These are phyloP conservation scores for Inonotus obliquus DNA, from an alignment of 1,284 basidiomycete species.

Conservation along the genomic window DNA sequence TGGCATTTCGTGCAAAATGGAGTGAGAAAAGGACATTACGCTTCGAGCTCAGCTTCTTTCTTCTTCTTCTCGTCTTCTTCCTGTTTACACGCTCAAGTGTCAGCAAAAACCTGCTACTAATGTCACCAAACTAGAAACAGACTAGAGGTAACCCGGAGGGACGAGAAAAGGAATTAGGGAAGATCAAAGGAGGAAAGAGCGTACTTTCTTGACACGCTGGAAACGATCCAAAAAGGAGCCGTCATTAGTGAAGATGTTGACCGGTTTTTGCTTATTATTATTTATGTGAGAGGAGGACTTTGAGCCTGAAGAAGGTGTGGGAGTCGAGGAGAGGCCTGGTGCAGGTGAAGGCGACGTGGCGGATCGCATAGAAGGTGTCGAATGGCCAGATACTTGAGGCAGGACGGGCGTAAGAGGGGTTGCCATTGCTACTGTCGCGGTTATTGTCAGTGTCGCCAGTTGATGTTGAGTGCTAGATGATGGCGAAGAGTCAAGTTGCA, in stretches of 20 bases:
- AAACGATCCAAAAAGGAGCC: constrained; percentile 57
- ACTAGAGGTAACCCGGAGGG: not conserved
- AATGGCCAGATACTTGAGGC: not conserved
- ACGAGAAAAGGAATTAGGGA: too few species aligned
- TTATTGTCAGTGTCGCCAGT: not conserved
- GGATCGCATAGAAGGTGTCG: not conserved
- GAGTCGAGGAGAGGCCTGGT: not conserved
- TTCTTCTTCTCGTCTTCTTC: constrained; percentile 57
- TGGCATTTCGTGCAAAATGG: not conserved
- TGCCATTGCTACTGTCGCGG: not conserved
- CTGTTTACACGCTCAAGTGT: constrained; percentile 28
- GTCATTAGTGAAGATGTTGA: constrained; percentile 55
- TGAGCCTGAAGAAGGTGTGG: constrained; percentile 5
- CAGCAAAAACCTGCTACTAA: not conserved
- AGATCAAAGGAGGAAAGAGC: not conserved
- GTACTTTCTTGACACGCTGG: constrained; percentile 46
- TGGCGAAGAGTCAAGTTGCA: not conserved
- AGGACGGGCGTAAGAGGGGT: not conserved
- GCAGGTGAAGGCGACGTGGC: constrained; percentile 1
- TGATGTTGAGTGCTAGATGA: not conserved
- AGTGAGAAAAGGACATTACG: constrained; percentile 30
- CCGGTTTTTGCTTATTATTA: constrained; percentile 37
- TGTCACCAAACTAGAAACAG: not conserved
- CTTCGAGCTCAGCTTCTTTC: constrained; percentile 43
- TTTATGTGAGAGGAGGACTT: not conserved